These are phyloP conservation scores for Apiotrichum sp. DNA, from an alignment of 1,284 basidiomycete genomes.

Conservation along the genomic window DNA sequence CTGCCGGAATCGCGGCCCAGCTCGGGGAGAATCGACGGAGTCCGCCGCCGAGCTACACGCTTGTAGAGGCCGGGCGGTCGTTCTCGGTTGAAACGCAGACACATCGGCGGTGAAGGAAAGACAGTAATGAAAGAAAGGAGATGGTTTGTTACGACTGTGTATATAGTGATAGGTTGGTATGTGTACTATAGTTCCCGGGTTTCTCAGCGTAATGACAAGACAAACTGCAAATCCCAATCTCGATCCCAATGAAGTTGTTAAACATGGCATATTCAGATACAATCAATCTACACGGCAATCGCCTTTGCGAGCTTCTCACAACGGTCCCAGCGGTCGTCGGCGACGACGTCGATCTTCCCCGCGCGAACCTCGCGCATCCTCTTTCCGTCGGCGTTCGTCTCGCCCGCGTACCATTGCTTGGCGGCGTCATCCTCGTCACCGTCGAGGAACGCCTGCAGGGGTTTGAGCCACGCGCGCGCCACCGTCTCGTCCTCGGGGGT, in stretches of 20 bases:
- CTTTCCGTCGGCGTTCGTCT: neutral
- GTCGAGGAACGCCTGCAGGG: conserved; percentile 14
- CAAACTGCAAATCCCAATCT: no score
- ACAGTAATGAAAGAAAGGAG: no score
- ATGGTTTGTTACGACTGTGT: no score
- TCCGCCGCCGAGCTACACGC: neutral
- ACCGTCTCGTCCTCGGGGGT: conserved; percentile 8
- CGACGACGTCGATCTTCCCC: conserved; percentile 15
- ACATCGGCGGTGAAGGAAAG: no score
- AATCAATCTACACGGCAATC: conserved; percentile 2
- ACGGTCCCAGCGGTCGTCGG: conserved; percentile 22
- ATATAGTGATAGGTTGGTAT: no score
- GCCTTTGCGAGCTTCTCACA: conserved; percentile 15
- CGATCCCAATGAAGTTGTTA: no score
- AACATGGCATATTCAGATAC: neutral
- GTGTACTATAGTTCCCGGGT: no score
- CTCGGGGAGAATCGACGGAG: neutral
- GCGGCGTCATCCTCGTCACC: conserved; percentile 14
- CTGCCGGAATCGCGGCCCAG: no score
- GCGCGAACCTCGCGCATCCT: conserved; percentile 14
- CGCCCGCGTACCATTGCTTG: conserved; percentile 16
- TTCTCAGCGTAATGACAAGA: no score
- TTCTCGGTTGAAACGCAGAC: no score
- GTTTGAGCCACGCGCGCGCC: conserved; percentile 15
- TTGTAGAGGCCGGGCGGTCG: neutral